Conservation (phyloP, 2,329 filamentous ascomycete species). For the Aspergillus carbonarius region DNA sequence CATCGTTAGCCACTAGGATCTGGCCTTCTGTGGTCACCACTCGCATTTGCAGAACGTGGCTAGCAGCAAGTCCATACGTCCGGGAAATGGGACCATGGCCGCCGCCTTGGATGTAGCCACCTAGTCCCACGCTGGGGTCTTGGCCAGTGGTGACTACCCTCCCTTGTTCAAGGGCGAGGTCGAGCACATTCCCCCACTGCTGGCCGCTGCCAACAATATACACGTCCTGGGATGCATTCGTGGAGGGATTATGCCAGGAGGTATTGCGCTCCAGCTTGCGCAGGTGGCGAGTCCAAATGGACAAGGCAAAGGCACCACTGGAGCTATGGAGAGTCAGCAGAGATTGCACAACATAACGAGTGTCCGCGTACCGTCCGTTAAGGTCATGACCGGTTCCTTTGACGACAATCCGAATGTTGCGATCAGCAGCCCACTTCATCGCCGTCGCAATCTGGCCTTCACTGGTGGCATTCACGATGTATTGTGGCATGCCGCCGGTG, state of each 20-base stretch:
- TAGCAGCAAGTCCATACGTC: slow-evolving; percentile 25
- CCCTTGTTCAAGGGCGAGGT: slow-evolving; percentile 19
- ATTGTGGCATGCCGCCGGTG: slow-evolving; percentile 31
- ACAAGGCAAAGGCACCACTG: slow-evolving; percentile 44
- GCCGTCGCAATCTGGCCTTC: slow-evolving; percentile 30
- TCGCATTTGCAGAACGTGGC: slow-evolving; percentile 27
- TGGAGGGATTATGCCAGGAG: slow-evolving; percentile 12
- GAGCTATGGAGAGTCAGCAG: slow-evolving; percentile 28
- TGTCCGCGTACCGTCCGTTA: slow-evolving; percentile 19
- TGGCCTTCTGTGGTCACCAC: slow-evolving; percentile 26
- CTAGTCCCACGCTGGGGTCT: slow-evolving; percentile 53
- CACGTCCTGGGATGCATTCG: slow-evolving; percentile 14
- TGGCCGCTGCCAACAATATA: slow-evolving; percentile 19
- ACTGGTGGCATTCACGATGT: slow-evolving; percentile 34
- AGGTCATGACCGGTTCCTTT: slow-evolving; percentile 28
- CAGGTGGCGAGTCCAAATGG: slow-evolving; percentile 50
- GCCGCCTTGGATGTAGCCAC: slow-evolving; percentile 31
- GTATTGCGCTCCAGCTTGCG: slow-evolving; percentile 33
- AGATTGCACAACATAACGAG: neutral
- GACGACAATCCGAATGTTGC: slow-evolving; percentile 27
- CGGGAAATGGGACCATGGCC: slow-evolving; percentile 28
- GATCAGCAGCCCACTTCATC: slow-evolving; percentile 25
- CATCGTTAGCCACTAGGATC: slow-evolving; percentile 36
- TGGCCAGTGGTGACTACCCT: slow-evolving; percentile 53
- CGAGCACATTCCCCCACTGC: slow-evolving; percentile 15